Evolutionary conservation across 177 flowering plant genomes (phyloP).

Genomic region (Tripterygium wilfordii): DNA sequence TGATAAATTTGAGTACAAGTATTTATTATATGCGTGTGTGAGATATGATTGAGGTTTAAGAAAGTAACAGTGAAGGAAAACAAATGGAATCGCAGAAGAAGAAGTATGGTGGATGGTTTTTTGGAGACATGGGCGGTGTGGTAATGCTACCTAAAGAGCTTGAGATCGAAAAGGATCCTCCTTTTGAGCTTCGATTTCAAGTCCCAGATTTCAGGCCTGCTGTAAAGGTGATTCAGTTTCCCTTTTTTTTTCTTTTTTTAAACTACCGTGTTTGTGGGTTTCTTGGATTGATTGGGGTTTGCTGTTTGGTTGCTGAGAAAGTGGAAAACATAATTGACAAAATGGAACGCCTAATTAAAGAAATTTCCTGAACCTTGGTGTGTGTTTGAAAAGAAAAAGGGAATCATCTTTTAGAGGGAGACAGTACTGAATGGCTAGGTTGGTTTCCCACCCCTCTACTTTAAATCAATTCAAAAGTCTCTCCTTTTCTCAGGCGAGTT

Average conservation of each 20-base stretch:
- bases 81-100: conserved; percentile 48
- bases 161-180: conserved; percentile 22
- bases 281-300: neutral
- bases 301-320: conserved; percentile 8
- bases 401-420: no score
- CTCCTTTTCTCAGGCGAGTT: no score
- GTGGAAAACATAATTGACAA: no score
- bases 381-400: no score
- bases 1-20: no score
- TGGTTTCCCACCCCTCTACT: no score
- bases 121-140: conserved; percentile 44
- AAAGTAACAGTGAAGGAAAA: no score
- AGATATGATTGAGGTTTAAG: conserved; percentile 26
- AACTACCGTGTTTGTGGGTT: neutral
- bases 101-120: conserved; percentile 23
- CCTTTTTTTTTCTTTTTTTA: conserved; percentile 1
- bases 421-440: no score
- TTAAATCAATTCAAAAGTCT: no score
- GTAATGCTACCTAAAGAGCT: conserved; percentile 49
- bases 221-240: conserved; percentile 22
- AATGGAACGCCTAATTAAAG: no score
- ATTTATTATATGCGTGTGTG: no score
- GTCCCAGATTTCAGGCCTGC: conserved; percentile 34
- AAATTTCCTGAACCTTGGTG: no score
- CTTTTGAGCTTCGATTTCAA: conserved; percentile 34